A percentile compares a stretch with the other conserved stretches of the same genome.
phyloP scores from a whole-genome alignment of 495 filamentous ascomycete species.

The Podospora pseudoanserina region DNA sequence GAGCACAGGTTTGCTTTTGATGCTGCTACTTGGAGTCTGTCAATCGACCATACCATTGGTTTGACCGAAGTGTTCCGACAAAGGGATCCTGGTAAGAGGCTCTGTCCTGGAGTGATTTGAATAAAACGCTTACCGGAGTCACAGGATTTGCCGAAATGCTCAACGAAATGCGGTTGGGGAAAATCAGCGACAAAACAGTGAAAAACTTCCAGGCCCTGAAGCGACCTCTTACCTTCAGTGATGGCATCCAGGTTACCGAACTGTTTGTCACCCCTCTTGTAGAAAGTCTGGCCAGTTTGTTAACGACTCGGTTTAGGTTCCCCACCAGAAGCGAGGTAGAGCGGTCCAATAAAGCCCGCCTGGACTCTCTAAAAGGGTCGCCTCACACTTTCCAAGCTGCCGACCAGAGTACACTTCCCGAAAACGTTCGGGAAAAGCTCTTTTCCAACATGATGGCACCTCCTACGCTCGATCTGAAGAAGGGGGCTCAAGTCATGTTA shows the following conservation, averaged over 20 bases:
- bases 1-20: slow-evolving; percentile 87
- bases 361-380: slow-evolving; percentile 69
- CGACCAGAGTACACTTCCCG: slow-evolving; percentile 69
- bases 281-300: background rate
- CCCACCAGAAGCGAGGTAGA: slow-evolving; percentile 91
- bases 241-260: slow-evolving; percentile 84
- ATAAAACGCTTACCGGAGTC: slow-evolving; percentile 17
- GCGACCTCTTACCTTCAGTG: slow-evolving; percentile 65
- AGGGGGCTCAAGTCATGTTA: slow-evolving; percentile 96
- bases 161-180: slow-evolving; percentile 94
- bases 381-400: slow-evolving; percentile 57
- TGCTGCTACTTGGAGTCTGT: slow-evolving; percentile 83
- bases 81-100: slow-evolving; percentile 68
- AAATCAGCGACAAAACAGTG: slow-evolving; percentile 65
- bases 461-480: slow-evolving; percentile 69
- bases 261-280: slow-evolving; percentile 49
- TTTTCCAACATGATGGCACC: slow-evolving; percentile 92
- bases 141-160: slow-evolving; percentile 86
- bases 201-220: slow-evolving; percentile 66
- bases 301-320: slow-evolving; percentile 53
- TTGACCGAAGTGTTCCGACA: slow-evolving; percentile 96
- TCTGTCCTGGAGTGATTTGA: background rate
- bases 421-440: slow-evolving; percentile 64
- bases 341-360: slow-evolving; percentile 70
- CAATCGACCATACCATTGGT: slow-evolving; percentile 92